A percentile compares a stretch with the other conserved stretches of the same genome.
Evolutionary conservation across 345 rosid species (phyloP).

Genomic region (Brassica incana): DNA sequence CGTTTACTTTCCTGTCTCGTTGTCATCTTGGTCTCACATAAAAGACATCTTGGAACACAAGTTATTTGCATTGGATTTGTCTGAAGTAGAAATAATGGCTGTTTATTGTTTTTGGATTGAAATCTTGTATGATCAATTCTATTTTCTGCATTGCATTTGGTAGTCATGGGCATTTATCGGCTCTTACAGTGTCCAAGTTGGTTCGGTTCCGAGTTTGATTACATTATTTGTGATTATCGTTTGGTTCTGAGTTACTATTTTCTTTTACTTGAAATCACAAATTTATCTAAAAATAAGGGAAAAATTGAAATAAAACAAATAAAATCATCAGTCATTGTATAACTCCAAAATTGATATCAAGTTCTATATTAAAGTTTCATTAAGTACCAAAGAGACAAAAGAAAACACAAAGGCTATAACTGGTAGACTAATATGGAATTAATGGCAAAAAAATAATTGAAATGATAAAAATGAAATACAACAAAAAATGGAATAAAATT

Average conservation of each 20-base stretch:
- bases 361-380: background rate
- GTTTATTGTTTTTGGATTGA: background rate
- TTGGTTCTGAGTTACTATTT: background rate
- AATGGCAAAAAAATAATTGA: too few relatives aligned
- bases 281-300: background rate
- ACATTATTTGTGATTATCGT: background rate
- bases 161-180: background rate
- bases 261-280: background rate
- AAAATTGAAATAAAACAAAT: background rate
- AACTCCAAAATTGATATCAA: background rate
- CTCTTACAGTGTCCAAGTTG: background rate
- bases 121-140: constrained; percentile 12
- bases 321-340: background rate
- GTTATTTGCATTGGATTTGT: constrained; percentile 27
- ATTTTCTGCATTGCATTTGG: background rate
- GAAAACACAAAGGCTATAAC: too few relatives aligned
- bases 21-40: constrained; percentile 23
- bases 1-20: background rate
- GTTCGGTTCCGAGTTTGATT: background rate
- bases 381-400: too few relatives aligned
- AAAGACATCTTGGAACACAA: constrained; percentile 18
- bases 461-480: too few relatives aligned
- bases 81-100: background rate
- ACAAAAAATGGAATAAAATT: too few relatives aligned
- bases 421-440: too few relatives aligned